These are phyloP conservation scores for Penicillium nordicum DNA, from an alignment of 2,329 filamentous ascomycete species.

Conservation along the genomic window DNA sequence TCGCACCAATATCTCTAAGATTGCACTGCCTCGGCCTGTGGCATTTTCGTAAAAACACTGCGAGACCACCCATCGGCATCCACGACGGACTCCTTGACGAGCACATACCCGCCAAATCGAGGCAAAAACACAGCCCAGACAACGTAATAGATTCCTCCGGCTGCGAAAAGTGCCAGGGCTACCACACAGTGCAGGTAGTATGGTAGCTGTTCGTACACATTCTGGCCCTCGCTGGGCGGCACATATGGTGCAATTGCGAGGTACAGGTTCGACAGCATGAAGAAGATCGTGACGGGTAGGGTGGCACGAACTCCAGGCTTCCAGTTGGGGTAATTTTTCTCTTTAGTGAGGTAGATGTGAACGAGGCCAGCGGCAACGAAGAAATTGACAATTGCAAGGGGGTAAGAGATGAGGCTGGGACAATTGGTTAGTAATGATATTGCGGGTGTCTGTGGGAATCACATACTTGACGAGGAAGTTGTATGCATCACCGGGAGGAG, in stretches of 20 bases:
- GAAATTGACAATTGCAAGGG: slow-evolving; percentile 48
- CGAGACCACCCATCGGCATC: slow-evolving; percentile 64
- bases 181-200: slow-evolving; percentile 56
- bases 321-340: slow-evolving; percentile 45
- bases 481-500: slow-evolving; percentile 65
- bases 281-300: slow-evolving; percentile 51
- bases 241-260: slow-evolving; percentile 52
- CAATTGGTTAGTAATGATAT: neutral
- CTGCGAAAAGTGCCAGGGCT: slow-evolving; percentile 49
- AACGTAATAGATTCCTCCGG: slow-evolving; percentile 52
- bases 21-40: slow-evolving; percentile 23
- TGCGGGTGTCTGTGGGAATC: neutral
- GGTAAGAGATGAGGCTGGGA: slow-evolving; percentile 38
- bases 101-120: slow-evolving; percentile 46
- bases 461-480: slow-evolving; percentile 54
- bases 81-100: slow-evolving; percentile 54
- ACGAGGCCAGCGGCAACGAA: slow-evolving; percentile 51
- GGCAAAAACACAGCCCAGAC: slow-evolving; percentile 51
- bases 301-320: slow-evolving; percentile 49
- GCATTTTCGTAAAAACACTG: slow-evolving; percentile 51
- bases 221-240: slow-evolving; percentile 47
- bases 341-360: slow-evolving; percentile 45
- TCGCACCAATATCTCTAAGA: neutral
- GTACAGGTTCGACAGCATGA: slow-evolving; percentile 53
- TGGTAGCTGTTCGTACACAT: slow-evolving; percentile 52